Conservation (phyloP, 169 alveolate species). For the Plasmodium gonderi region DNA sequence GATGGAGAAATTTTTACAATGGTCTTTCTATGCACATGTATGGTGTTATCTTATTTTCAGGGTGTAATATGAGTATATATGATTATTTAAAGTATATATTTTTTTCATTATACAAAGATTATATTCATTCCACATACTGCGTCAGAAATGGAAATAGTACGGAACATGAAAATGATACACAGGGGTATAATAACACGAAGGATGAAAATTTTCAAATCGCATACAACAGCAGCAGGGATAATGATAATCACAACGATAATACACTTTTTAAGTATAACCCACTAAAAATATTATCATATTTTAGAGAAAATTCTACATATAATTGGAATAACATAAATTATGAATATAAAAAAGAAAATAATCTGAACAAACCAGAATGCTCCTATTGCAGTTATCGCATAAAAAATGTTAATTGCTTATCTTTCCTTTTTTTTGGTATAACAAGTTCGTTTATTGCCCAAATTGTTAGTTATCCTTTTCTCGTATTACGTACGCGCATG, state of each 20-base stretch:
- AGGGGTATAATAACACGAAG: background rate
- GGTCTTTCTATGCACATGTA: conserved; percentile 59
- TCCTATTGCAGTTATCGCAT: conserved; percentile 49
- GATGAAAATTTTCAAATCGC: background rate
- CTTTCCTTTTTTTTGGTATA: conserved; percentile 59
- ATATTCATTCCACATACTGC: conserved; percentile 62
- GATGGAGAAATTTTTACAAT: conserved; percentile 35
- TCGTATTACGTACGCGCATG: conserved; percentile 57
- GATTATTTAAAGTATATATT: conserved; percentile 63
- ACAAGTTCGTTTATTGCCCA: conserved; percentile 66
- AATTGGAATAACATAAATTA: background rate
- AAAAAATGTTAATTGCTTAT: conserved; percentile 47
- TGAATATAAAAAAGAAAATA: conserved; percentile 2
- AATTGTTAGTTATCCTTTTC: conserved; percentile 59
- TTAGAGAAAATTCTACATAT: background rate
- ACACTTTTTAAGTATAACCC: background rate
- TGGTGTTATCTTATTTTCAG: conserved; percentile 56
- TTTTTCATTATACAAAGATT: conserved; percentile 33
- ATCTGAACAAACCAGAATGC: conserved; percentile 20
- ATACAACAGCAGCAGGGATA: background rate
- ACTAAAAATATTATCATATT: background rate
- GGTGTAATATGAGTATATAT: conserved; percentile 70
- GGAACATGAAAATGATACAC: background rate
- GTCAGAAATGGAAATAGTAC: background rate
- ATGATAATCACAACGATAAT: background rate